Conservation (phyloP, 1,139 yeast genomes). For the Candida sp. region DNA sequence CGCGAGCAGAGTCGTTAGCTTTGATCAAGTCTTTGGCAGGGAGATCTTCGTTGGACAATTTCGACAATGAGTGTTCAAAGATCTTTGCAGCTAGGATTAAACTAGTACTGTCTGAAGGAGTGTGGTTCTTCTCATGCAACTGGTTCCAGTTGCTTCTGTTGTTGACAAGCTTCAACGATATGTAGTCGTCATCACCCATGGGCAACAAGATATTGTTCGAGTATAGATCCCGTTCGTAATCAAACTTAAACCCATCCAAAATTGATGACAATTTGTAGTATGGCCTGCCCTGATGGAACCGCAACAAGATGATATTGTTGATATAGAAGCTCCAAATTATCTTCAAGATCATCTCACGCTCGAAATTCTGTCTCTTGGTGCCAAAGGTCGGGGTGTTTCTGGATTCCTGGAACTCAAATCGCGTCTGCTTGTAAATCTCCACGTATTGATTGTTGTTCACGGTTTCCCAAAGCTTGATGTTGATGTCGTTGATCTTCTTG, state of each 20-base stretch:
- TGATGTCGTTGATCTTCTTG: slow-evolving; percentile 15
- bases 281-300: slow-evolving; percentile 45
- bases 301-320: slow-evolving; percentile 30
- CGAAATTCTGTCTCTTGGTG: slow-evolving; percentile 36
- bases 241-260: slow-evolving; percentile 15
- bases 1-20: slow-evolving; percentile 6
- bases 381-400: slow-evolving; percentile 14
- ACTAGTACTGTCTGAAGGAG: slow-evolving; percentile 13
- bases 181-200: slow-evolving; percentile 15
- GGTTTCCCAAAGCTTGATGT: slow-evolving; percentile 23
- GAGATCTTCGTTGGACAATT: slow-evolving; percentile 24
- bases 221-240: slow-evolving; percentile 18
- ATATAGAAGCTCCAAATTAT: slow-evolving; percentile 49
- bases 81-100: slow-evolving; percentile 25
- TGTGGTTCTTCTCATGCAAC: slow-evolving; percentile 11
- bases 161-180: slow-evolving; percentile 9
- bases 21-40: slow-evolving; percentile 11
- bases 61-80: slow-evolving; percentile 32
- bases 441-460: slow-evolving; percentile 28
- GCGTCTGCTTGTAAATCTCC: slow-evolving; percentile 19
- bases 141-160: slow-evolving; percentile 15
- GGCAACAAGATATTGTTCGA: slow-evolving; percentile 19
- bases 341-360: slow-evolving; percentile 39
- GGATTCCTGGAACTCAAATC: slow-evolving; percentile 12
- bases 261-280: slow-evolving; percentile 23